Conservation (phyloP, 371 early-diverging fungal species). For the Mortierella sp. region DNA sequence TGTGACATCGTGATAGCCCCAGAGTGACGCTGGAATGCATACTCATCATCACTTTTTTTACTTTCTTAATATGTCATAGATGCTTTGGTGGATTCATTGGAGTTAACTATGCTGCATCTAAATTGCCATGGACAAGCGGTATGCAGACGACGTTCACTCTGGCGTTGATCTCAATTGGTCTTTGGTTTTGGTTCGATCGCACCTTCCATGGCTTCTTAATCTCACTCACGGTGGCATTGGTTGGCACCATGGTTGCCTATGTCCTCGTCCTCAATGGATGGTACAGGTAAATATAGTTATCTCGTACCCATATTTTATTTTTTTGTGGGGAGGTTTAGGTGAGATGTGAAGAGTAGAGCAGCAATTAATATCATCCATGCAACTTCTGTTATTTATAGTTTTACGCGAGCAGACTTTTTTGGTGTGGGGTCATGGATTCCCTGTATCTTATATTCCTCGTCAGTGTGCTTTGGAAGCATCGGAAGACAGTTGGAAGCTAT, state of each 20-base stretch:
- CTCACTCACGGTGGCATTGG: conserved; percentile 59
- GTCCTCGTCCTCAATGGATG: conserved; percentile 64
- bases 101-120: conserved; percentile 68
- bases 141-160: conserved; percentile 66
- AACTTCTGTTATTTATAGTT: conserved; percentile 40
- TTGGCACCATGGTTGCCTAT: conserved; percentile 67
- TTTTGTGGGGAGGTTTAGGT: too few species aligned
- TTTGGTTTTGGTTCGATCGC: conserved; percentile 76
- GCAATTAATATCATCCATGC: too few species aligned
- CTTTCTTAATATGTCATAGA: conserved; percentile 25
- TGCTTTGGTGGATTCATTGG: conserved; percentile 72
- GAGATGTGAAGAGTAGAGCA: too few species aligned
- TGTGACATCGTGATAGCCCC: not conserved
- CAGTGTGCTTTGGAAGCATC: conserved; percentile 70
- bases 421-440: conserved; percentile 73
- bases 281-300: conserved; percentile 59
- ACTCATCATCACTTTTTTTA: not conserved
- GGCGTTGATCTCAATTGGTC: conserved; percentile 63
- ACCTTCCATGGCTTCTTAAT: conserved; percentile 69
- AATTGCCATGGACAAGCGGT: conserved; percentile 65
- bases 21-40: conserved; percentile 1
- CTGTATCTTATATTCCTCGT: conserved; percentile 67
- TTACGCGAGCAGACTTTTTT: conserved; percentile 67
- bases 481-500: conserved; percentile 62
- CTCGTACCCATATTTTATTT: not conserved